Conservation (phyloP, 2,329 filamentous ascomycete species). For the Aspergillus sp. region DNA sequence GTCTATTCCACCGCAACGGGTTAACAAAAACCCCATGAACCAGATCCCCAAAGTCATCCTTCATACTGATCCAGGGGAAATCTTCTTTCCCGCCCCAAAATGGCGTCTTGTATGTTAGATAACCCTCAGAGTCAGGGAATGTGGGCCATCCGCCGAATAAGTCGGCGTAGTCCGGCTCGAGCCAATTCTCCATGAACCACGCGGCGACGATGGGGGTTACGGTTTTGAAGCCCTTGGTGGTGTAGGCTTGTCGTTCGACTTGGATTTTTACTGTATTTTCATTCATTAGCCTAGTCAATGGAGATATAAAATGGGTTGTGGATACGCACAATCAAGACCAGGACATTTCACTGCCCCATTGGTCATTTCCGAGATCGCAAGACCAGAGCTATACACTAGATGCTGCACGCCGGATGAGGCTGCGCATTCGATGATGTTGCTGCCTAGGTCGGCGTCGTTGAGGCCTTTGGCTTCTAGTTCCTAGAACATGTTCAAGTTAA, state of each 20-base stretch:
- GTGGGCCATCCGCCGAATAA: constrained; percentile 47
- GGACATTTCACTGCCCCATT: constrained; percentile 34
- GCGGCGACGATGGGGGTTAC: constrained; percentile 41
- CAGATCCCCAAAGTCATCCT: constrained; percentile 49
- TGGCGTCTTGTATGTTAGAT: constrained; percentile 40
- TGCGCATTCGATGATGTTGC: constrained; percentile 37
- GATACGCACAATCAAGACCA: constrained; percentile 33
- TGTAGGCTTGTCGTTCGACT: constrained; percentile 41
- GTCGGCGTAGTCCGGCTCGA: constrained; percentile 35
- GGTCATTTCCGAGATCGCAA: constrained; percentile 36
- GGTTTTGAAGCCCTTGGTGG: constrained; percentile 36
- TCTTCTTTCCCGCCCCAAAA: constrained; percentile 44
- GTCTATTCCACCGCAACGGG: constrained; percentile 41
- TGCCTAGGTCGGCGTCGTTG: constrained; percentile 41
- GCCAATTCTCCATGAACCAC: constrained; percentile 50
- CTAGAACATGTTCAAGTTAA: neutral
- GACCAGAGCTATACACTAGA: constrained; percentile 41
- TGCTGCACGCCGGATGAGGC: constrained; percentile 36
- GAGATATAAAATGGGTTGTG: too few relatives aligned
- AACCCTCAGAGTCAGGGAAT: constrained; percentile 37
- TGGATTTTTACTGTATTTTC: constrained; percentile 32
- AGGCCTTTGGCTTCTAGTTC: constrained; percentile 17
- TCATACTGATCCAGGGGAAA: constrained; percentile 44
- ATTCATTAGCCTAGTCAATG: neutral
- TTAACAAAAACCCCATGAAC: constrained; percentile 49